These are phyloP conservation scores for Trifolium subterraneum DNA, from an alignment of 306 rosid species.

Conservation along the genomic window DNA sequence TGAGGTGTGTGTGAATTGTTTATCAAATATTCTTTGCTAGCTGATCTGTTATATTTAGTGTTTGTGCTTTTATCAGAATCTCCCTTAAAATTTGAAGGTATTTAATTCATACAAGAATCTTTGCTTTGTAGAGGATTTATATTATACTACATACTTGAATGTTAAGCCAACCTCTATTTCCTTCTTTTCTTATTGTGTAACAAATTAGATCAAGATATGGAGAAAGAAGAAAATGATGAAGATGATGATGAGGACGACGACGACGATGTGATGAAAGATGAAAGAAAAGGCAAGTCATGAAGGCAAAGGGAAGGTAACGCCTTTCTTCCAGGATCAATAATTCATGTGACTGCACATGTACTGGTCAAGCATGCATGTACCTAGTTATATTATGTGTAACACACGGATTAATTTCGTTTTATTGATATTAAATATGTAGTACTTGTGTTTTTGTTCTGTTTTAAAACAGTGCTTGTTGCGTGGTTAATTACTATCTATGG, in stretches of 20 bases:
- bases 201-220: slow-evolving; percentile 38
- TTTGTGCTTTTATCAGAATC: background rate
- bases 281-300: slow-evolving; percentile 66
- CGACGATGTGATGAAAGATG: slow-evolving; percentile 30
- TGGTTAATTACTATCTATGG: slow-evolving; percentile 7
- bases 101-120: slow-evolving; percentile 31
- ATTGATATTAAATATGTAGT: slow-evolving; percentile 15
- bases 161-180: background rate
- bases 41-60: slow-evolving; percentile 51
- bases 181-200: background rate
- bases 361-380: slow-evolving; percentile 3
- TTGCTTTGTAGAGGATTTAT: slow-evolving; percentile 14
- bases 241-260: slow-evolving; percentile 45
- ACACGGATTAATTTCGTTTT: slow-evolving; percentile 7
- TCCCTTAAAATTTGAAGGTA: slow-evolving; percentile 8
- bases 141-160: slow-evolving; percentile 33
- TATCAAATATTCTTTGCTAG: slow-evolving; percentile 33
- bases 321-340: slow-evolving; percentile 62
- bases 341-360: slow-evolving; percentile 25
- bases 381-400: background rate
- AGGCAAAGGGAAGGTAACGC: slow-evolving; percentile 83
- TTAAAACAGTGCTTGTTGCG: background rate
- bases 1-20: slow-evolving; percentile 6
- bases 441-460: background rate
- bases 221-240: slow-evolving; percentile 53